phyloP scores from a whole-genome alignment of 139 green algal genomes.

The Picochlorum sp. region DNA sequence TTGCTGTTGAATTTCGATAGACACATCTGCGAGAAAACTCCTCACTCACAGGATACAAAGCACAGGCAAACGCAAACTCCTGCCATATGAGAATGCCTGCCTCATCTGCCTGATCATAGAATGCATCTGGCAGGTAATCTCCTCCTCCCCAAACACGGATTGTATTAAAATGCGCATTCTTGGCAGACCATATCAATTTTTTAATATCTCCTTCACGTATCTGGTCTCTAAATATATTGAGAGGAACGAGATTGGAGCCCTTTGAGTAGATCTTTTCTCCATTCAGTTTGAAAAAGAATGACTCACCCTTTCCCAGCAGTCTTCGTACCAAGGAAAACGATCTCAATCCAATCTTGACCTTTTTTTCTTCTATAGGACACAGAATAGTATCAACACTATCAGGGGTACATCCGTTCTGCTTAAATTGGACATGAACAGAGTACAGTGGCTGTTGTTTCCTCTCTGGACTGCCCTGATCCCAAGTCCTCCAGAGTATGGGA shows the following conservation, averaged over 20 bases:
- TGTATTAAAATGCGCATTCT: constrained; percentile 68
- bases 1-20: constrained; percentile 39
- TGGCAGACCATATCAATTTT: constrained; percentile 35
- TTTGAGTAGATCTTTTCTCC: constrained; percentile 49
- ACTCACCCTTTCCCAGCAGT: constrained; percentile 25
- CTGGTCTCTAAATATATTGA: constrained; percentile 36
- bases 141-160: constrained; percentile 61
- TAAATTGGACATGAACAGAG: no score
- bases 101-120: constrained; percentile 61
- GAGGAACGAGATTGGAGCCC: constrained; percentile 65
- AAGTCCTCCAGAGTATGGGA: no score
- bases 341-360: no score
- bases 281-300: constrained; percentile 68
- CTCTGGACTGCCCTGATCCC: no score
- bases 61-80: constrained; percentile 55
- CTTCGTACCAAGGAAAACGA: no score
- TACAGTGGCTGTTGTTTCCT: no score
- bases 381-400: no score
- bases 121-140: constrained; percentile 38
- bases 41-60: constrained; percentile 34
- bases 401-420: no score
- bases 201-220: constrained; percentile 12
- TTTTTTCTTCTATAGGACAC: no score
- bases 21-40: constrained; percentile 35
- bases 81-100: constrained; percentile 68